Percentiles rank a stretch among this genome's conserved stretches.
These are phyloP conservation scores for Tetragonia tetragonoides DNA, from an alignment of 148 eudicot genomes.

Conservation along the genomic window DNA sequence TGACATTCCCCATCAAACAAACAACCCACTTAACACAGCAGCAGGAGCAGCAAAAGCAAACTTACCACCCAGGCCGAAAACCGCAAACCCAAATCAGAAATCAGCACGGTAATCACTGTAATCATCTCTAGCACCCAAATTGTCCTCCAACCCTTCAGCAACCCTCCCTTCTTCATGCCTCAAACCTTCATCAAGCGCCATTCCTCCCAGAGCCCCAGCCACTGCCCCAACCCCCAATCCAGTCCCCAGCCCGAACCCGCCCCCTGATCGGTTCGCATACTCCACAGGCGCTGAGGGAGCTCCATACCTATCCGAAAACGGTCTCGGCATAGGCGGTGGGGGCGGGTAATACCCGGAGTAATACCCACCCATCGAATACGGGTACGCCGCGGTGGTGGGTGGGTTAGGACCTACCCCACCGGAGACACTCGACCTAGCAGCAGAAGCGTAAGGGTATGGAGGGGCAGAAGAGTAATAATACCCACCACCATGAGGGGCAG, in stretches of 20 bases:
- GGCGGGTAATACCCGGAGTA: constrained; percentile 25
- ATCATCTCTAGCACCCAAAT: constrained; percentile 36
- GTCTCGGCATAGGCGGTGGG: constrained; percentile 31
- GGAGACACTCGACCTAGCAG: constrained; percentile 26
- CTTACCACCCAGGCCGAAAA: constrained; percentile 14
- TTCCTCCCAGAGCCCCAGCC: constrained; percentile 60
- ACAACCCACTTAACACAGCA: background rate
- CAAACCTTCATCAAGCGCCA: constrained; percentile 56
- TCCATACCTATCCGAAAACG: constrained; percentile 28
- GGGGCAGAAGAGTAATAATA: constrained; percentile 65
- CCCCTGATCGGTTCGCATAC: constrained; percentile 26
- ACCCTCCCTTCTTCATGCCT: constrained; percentile 50
- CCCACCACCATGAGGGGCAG: constrained; percentile 41
- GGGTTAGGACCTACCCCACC: background rate
- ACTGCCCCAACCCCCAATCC: constrained; percentile 52
- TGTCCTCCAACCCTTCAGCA: constrained; percentile 47
- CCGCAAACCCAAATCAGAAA: constrained; percentile 4
- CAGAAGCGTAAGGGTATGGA: constrained; percentile 41
- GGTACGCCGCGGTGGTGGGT: constrained; percentile 16
- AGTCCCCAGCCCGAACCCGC: constrained; percentile 44
- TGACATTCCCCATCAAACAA: background rate
- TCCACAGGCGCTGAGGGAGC: constrained; percentile 81
- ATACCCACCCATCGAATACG: background rate
- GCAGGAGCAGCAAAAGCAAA: constrained; percentile 9
- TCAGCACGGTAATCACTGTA: constrained; percentile 57